These are phyloP conservation scores for Cladosporium sp. DNA, from an alignment of 2,329 filamentous ascomycete species.

Conservation along the genomic window DNA sequence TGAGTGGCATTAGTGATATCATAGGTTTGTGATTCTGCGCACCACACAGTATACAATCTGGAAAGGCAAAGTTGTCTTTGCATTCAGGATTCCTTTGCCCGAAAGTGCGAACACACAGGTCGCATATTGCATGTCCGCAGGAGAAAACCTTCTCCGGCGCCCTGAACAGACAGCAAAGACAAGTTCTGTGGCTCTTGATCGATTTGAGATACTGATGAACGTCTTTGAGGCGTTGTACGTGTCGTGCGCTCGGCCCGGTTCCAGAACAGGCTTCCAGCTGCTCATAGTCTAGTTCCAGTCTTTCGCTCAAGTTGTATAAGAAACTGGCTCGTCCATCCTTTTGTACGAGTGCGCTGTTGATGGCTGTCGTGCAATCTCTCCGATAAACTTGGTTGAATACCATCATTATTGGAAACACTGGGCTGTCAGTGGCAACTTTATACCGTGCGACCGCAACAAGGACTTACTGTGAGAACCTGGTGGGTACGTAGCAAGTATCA, in stretches of 20 bases:
- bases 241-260: background rate
- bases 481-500: conserved; percentile 31
- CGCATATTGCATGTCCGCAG: conserved; percentile 39
- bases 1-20: conserved; percentile 36
- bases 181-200: conserved; percentile 29
- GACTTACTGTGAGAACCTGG: conserved; percentile 28
- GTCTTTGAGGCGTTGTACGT: background rate
- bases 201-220: conserved; percentile 12
- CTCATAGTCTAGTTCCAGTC: background rate
- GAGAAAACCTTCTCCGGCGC: conserved; percentile 35
- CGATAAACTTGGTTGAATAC: conserved; percentile 18
- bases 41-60: conserved; percentile 34
- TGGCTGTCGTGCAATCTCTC: conserved; percentile 4
- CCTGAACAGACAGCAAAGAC: conserved; percentile 34
- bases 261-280: background rate
- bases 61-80: conserved; percentile 30
- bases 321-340: conserved; percentile 9
- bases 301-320: background rate
- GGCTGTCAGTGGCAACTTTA: no score
- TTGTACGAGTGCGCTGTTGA: conserved; percentile 3
- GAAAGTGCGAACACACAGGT: conserved; percentile 37
- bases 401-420: conserved; percentile 10
- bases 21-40: conserved; percentile 16
- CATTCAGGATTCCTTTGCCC: conserved; percentile 24
- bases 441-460: background rate